Evolutionary conservation across 2,329 filamentous ascomycete genomes (phyloP), one percentile per base, ranked within the genome.

Genomic region (Aspergillus sp.): DNA sequence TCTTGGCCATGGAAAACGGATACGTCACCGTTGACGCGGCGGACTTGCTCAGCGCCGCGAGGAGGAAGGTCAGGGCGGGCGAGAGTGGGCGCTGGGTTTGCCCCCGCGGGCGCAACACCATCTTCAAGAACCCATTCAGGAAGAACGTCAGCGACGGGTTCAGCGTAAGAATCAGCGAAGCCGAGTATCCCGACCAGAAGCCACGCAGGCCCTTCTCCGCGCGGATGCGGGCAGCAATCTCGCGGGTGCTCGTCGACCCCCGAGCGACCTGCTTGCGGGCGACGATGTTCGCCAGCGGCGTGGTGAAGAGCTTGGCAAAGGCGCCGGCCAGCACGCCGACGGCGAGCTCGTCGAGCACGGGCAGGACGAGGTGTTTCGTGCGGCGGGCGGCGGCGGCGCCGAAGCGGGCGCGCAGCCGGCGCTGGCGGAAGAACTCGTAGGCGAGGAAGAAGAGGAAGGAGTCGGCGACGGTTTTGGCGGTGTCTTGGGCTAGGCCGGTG

Each of bases 71-170:
- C 8, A 81, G 64, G 41, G 71, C 71, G 0, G 82, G 71, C 0
- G 80, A 78, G 0, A 83, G 81, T 14, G 80, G 75, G 24, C 7
- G 4, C 76, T 73, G 8, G 80, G 74, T 60, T 60, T 76, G 79
- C 36, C 77, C 73, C 7, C 76, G 72, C 3, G 80, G 76, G 1
- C 90, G 75, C 2, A 88, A 66, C 1, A 77, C 66, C 48, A 82
- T 79, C 59, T 87, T 85, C 17, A 94, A 74, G 7, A 86, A 73
- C 60, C 90, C 86, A 64, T 95, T 89, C 26, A 95, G 76, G 60
- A 93, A 85, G 67, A 96, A 92, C 0, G 92, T 95, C 57, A 96
- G 81, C 58, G 87, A 87, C 1, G 92, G 91, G 63, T 96, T 96
- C 24, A 95, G 77, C 1, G 91, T 92, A 47, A 95, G 74, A 36